Conservation (phyloP, 148 eudicot species). For the Salicornia ramosissima region DNA sequence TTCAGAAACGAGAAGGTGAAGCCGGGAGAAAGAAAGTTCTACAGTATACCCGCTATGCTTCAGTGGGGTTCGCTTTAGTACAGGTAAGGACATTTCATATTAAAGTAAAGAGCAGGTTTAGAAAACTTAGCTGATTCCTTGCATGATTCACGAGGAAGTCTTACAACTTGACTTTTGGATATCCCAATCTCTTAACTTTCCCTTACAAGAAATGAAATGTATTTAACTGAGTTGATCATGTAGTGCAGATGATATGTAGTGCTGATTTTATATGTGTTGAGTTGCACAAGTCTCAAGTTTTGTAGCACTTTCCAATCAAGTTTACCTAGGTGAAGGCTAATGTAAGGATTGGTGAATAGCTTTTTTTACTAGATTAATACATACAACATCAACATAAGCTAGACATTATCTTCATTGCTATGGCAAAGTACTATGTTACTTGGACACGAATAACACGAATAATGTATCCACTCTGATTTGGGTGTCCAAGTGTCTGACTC, state of each 20-base stretch:
- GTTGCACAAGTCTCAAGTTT: neutral
- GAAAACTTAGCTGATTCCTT: neutral
- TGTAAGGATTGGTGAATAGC: neutral
- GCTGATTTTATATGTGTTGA: neutral
- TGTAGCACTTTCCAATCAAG: no score
- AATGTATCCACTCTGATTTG: no score
- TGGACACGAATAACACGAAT: no score
- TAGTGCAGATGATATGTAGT: neutral
- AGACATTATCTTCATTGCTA: neutral
- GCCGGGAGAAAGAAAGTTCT: conserved; percentile 96
- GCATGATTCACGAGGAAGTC: neutral
- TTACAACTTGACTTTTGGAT: neutral
- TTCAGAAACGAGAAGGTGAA: conserved; percentile 97
- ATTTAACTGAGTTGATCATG: neutral
- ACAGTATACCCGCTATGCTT: conserved; percentile 97
- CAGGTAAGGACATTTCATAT: conserved; percentile 56
- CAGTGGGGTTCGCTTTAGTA: conserved; percentile 96
- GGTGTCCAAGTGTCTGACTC: no score
- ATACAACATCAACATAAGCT: neutral
- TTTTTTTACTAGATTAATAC: neutral
- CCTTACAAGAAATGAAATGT: neutral
- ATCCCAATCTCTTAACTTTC: neutral
- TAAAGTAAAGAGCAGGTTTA: neutral
- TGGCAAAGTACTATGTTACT: no score
- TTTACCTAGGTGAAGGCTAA: neutral